Evolutionary conservation across 768 basidiomycete genomes (phyloP).

Genomic region (Mycena rosella): DNA sequence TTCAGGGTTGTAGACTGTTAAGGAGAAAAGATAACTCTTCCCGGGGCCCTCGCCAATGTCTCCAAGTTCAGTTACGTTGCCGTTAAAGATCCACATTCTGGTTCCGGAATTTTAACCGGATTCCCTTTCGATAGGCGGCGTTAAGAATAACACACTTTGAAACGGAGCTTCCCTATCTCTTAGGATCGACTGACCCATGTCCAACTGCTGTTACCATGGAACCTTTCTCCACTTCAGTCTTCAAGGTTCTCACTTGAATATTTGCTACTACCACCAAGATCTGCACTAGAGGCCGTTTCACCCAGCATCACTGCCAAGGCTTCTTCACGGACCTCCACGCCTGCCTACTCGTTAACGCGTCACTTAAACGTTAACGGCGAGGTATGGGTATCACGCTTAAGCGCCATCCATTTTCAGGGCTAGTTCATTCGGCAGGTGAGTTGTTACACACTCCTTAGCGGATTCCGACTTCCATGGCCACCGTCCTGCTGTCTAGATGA

Average conservation of each 20-base stretch:
- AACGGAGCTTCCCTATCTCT: too few species aligned
- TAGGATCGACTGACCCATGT: slow-evolving; percentile 90
- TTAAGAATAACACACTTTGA: too few species aligned
- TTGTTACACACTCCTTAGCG: slow-evolving; percentile 91
- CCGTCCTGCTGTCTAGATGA: slow-evolving; percentile 91
- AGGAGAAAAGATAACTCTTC: too few species aligned
- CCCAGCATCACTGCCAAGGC: slow-evolving; percentile 80
- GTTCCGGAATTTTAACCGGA: too few species aligned
- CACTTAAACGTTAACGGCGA: slow-evolving; percentile 80
- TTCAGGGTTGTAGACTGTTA: too few species aligned
- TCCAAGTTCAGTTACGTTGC: too few species aligned
- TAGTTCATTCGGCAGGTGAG: slow-evolving; percentile 93
- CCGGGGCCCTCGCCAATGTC: too few species aligned
- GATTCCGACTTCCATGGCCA: slow-evolving; percentile 90
- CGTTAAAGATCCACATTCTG: too few species aligned
- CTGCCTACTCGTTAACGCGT: slow-evolving; percentile 82
- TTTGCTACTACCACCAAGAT: slow-evolving; percentile 93
- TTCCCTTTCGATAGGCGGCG: too few species aligned
- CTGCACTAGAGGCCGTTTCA: slow-evolving; percentile 86
- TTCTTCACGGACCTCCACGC: slow-evolving; percentile 85
- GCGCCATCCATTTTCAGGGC: slow-evolving; percentile 94
- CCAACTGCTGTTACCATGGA: slow-evolving; percentile 89
- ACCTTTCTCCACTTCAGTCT: slow-evolving; percentile 92
- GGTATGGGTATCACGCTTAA: slow-evolving; percentile 90
- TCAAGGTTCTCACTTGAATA: slow-evolving; percentile 89